Evolutionary conservation across 1,284 basidiomycete species (phyloP).

Genomic region (Abortiporus biennis): DNA sequence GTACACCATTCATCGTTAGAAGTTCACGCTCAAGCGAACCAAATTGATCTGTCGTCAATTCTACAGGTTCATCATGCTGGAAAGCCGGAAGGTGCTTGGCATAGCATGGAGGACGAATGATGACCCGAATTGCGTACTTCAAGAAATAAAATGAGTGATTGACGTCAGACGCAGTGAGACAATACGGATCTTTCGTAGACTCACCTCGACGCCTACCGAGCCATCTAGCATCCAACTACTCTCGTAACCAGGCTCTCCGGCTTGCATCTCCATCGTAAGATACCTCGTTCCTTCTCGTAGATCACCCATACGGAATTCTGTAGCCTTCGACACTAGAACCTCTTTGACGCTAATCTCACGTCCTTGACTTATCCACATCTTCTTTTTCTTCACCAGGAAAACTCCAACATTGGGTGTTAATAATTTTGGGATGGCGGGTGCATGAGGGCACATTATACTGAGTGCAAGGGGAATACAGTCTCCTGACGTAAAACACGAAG

Average conservation of each 20-base stretch:
- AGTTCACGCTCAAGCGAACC: constrained; percentile 34
- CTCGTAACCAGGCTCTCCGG: constrained; percentile 22
- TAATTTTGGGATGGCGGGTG: constrained; percentile 32
- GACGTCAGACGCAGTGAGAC: not conserved
- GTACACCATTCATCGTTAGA: constrained; percentile 31
- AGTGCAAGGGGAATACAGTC: constrained; percentile 35
- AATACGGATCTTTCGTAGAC: constrained; percentile 12
- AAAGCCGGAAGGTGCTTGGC: constrained; percentile 33
- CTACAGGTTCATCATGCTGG: constrained; percentile 30
- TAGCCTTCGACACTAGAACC: constrained; percentile 18
- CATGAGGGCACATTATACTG: constrained; percentile 29
- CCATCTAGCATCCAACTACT: constrained; percentile 23
- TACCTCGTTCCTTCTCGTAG: constrained; percentile 19
- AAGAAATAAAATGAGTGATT: not conserved
- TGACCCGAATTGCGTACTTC: constrained; percentile 35
- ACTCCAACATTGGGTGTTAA: constrained; percentile 30
- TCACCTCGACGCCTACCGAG: constrained; percentile 22
- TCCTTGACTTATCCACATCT: constrained; percentile 24
- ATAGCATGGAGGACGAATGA: constrained; percentile 28
- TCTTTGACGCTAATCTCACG: constrained; percentile 20
- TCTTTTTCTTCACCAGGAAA: constrained; percentile 32
- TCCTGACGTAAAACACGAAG: constrained; percentile 33
- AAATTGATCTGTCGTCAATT: constrained; percentile 37
- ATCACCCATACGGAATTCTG: constrained; percentile 18
- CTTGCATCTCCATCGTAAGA: constrained; percentile 20